Conservation (phyloP, 371 early-diverging fungal genomes). For the Smittium culicis region DNA sequence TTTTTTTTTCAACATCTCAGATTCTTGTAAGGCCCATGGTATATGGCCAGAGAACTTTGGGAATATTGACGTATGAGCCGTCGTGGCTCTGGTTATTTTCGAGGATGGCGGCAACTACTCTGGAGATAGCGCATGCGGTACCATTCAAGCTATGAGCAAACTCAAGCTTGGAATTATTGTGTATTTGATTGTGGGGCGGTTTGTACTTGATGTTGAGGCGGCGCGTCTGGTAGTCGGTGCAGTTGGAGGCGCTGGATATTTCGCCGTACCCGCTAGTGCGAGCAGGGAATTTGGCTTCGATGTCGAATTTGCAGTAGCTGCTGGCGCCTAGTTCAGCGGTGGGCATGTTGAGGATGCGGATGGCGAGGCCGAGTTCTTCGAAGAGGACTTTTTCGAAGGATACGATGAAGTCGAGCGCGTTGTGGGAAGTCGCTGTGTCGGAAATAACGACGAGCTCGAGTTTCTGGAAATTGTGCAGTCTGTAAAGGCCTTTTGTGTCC, state of each 20-base stretch:
- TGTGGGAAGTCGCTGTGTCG: slow-evolving; percentile 28
- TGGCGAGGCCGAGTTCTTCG: slow-evolving; percentile 52
- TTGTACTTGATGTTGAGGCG: slow-evolving; percentile 52
- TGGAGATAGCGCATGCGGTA: slow-evolving; percentile 85
- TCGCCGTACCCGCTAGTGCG: slow-evolving; percentile 79
- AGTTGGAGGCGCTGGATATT: slow-evolving; percentile 71
- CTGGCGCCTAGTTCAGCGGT: slow-evolving; percentile 84
- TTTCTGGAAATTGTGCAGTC: slow-evolving; percentile 89
- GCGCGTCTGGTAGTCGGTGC: slow-evolving; percentile 75
- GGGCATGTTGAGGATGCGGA: slow-evolving; percentile 81
- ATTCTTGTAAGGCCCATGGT: no score
- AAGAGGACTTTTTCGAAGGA: slow-evolving; percentile 9
- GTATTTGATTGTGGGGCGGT: slow-evolving; percentile 18
- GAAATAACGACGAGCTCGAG: slow-evolving; percentile 80
- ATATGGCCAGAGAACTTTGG: slow-evolving; percentile 55
- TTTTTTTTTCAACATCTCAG: no score
- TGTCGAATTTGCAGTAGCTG: slow-evolving; percentile 80
- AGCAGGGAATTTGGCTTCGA: slow-evolving; percentile 94
- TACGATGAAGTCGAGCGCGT: background rate
- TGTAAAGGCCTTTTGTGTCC: slow-evolving; percentile 74
- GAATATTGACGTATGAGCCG: slow-evolving; percentile 50
- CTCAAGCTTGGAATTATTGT: slow-evolving; percentile 5
- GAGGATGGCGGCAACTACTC: slow-evolving; percentile 71
- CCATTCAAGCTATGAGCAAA: slow-evolving; percentile 89
- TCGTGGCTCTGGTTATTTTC: slow-evolving; percentile 64